Evolutionary conservation across 2,329 filamentous ascomycete genomes (phyloP).

Genomic region (Cladophialophora carrionii): DNA sequence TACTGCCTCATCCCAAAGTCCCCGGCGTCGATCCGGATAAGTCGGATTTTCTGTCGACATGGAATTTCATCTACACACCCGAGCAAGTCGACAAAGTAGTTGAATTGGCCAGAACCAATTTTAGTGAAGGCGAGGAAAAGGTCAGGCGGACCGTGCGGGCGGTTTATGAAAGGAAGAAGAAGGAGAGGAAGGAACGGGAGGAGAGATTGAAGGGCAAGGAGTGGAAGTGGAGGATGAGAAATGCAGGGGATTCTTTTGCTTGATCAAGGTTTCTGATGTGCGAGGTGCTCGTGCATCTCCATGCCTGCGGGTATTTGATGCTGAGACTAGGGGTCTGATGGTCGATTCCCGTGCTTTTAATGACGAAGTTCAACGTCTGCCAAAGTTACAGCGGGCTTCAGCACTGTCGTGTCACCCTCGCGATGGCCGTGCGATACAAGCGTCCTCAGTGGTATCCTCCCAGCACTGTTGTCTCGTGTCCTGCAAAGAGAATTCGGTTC

Average conservation of each 20-base stretch:
- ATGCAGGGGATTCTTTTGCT: constrained; percentile 26
- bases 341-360: neutral
- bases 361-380: neutral
- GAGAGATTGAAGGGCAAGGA: constrained; percentile 43
- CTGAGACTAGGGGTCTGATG: neutral
- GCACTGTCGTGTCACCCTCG: too few relatives aligned
- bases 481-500: neutral
- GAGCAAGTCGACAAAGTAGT: constrained; percentile 87
- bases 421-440: neutral
- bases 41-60: constrained; percentile 88
- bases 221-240: constrained; percentile 26
- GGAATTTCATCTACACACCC: constrained; percentile 96
- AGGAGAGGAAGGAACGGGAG: constrained; percentile 60
- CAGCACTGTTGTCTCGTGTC: neutral
- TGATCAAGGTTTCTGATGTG: neutral
- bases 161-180: constrained; percentile 91
- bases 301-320: neutral
- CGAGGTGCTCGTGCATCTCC: neutral
- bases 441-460: neutral
- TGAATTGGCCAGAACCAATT: constrained; percentile 81
- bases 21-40: constrained; percentile 79
- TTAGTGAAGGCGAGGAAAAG: constrained; percentile 76
- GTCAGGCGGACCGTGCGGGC: constrained; percentile 78
- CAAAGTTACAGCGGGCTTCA: neutral
- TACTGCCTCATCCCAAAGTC: constrained; percentile 76